phyloP scores from a whole-genome alignment of 2,329 filamentous ascomycete genomes.

The Mollisia scopiformis region DNA sequence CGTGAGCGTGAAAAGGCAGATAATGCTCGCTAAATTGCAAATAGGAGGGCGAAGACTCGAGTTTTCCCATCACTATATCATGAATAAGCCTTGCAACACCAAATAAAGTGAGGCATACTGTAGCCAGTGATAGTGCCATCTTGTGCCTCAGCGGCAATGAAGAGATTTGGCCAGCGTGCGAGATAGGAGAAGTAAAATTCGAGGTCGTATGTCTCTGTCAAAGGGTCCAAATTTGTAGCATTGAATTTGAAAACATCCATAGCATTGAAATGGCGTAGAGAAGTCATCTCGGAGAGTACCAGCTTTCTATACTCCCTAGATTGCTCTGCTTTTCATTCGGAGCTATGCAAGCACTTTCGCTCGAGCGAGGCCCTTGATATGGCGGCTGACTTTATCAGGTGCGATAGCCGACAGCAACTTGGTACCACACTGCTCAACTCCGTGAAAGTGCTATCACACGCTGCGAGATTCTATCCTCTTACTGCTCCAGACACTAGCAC shows the following conservation, averaged over 20 bases:
- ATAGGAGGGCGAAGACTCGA: slow-evolving; percentile 69
- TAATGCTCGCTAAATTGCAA: slow-evolving; percentile 70
- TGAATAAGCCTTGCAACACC: too few species aligned
- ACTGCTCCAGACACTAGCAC: too few species aligned
- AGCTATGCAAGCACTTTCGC: too few species aligned
- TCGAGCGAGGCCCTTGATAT: too few species aligned
- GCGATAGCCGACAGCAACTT: too few species aligned
- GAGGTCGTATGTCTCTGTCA: slow-evolving; percentile 96
- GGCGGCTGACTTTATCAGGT: too few species aligned
- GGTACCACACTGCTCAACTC: too few species aligned
- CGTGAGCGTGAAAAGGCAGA: slow-evolving; percentile 98
- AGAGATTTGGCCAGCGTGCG: slow-evolving; percentile 92
- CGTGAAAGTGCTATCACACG: too few species aligned
- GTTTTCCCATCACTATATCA: slow-evolving; percentile 98
- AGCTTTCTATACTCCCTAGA: too few species aligned
- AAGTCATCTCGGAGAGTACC: slow-evolving; percentile 77
- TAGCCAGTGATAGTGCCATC: slow-evolving; percentile 89
- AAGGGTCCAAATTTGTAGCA: slow-evolving; percentile 90
- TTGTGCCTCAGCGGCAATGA: slow-evolving; percentile 69
- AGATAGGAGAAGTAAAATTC: slow-evolving; percentile 96
- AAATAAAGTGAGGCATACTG: too few species aligned
- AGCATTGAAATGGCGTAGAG: slow-evolving; percentile 82
- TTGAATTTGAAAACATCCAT: slow-evolving; percentile 88
- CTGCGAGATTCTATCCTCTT: too few species aligned
- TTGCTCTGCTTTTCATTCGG: too few species aligned